phyloP scores from a whole-genome alignment of 2,329 filamentous ascomycete species.

The Ceratocystis ficicola region DNA sequence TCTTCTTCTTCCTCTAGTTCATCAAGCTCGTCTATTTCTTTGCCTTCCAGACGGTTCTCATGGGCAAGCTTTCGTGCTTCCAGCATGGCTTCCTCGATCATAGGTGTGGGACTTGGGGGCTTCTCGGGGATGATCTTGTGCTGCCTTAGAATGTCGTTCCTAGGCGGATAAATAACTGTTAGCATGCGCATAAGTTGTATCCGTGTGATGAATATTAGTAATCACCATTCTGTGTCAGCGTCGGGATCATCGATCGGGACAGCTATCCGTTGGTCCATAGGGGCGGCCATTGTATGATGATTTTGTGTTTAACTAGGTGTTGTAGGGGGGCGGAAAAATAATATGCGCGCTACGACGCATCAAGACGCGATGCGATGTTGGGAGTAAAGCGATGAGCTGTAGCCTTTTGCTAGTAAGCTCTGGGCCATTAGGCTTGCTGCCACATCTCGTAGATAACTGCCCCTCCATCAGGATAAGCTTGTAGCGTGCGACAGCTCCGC shows the following conservation, averaged over 20 bases:
- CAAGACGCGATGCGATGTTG: neutral
- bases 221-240: slow-evolving; percentile 92
- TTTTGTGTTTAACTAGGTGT: neutral
- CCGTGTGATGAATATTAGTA: slow-evolving; percentile 21
- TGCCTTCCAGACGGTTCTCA: slow-evolving; percentile 86
- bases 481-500: neutral
- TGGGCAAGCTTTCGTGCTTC: slow-evolving; percentile 75
- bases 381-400: neutral
- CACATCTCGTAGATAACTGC: slow-evolving; percentile 9
- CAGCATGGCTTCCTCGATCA: slow-evolving; percentile 86
- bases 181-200: neutral
- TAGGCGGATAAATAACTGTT: slow-evolving; percentile 30
- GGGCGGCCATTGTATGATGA: slow-evolving; percentile 43
- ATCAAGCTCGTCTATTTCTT: slow-evolving; percentile 85
- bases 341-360: neutral
- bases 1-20: slow-evolving; percentile 94
- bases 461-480: slow-evolving; percentile 3
- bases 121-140: slow-evolving; percentile 97
- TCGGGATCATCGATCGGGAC: slow-evolving; percentile 93
- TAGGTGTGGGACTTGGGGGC: slow-evolving; percentile 82
- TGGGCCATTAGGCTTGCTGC: neutral
- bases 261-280: slow-evolving; percentile 50
- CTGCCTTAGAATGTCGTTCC: slow-evolving; percentile 97
- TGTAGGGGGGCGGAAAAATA: neutral
- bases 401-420: neutral